Evolutionary conservation across 805 yeast species (phyloP).

Genomic region (Yarrowia deformans): DNA sequence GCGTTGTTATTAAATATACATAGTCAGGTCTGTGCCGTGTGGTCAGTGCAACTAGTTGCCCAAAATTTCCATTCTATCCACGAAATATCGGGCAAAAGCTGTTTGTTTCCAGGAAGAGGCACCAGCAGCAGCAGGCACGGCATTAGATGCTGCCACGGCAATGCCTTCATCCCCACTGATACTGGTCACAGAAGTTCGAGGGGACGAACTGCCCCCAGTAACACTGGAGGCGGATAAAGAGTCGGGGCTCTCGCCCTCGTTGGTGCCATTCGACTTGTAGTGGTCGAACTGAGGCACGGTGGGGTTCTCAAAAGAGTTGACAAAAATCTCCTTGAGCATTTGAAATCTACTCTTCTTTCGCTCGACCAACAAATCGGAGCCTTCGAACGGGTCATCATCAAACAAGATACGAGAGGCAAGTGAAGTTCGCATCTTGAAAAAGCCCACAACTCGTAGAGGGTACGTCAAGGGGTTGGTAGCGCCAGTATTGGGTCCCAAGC

Average conservation of each 20-base stretch:
- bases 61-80: slow-evolving; percentile 25
- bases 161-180: slow-evolving; percentile 14
- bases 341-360: slow-evolving; percentile 13
- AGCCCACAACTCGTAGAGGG: slow-evolving; percentile 26
- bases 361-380: slow-evolving; percentile 22
- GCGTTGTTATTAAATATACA: slow-evolving; percentile 20
- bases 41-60: background rate
- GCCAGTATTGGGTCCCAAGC: background rate
- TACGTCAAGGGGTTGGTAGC: slow-evolving; percentile 18
- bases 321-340: slow-evolving; percentile 21
- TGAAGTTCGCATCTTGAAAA: slow-evolving; percentile 29
- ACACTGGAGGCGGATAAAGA: slow-evolving; percentile 5
- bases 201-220: slow-evolving; percentile 21
- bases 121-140: background rate
- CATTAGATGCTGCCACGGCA: background rate
- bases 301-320: slow-evolving; percentile 31
- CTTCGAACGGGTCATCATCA: slow-evolving; percentile 30
- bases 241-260: slow-evolving; percentile 24
- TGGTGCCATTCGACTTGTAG: slow-evolving; percentile 25
- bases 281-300: slow-evolving; percentile 29
- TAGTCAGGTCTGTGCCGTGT: background rate
- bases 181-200: slow-evolving; percentile 26
- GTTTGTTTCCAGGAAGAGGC: slow-evolving; percentile 28
- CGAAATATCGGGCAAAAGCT: slow-evolving; percentile 23
- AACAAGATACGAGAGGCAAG: slow-evolving; percentile 21